These are phyloP conservation scores for Calonectria multiphialidica DNA, from an alignment of 2,329 filamentous ascomycete genomes.

Conservation along the genomic window DNA sequence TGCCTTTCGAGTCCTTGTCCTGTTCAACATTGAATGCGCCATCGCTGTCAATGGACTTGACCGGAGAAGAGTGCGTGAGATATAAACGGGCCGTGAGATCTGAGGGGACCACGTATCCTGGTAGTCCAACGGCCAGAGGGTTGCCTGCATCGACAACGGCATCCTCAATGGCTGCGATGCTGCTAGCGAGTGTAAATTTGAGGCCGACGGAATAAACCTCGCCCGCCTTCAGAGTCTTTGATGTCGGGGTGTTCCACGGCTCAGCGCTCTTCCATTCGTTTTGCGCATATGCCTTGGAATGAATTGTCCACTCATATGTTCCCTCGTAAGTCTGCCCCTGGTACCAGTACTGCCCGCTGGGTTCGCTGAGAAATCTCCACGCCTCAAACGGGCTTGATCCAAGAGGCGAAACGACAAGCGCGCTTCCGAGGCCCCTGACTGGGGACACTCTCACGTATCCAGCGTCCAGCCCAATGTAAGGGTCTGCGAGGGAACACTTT, in stretches of 20 bases:
- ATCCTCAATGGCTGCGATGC: constrained; percentile 61
- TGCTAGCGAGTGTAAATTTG: constrained; percentile 59
- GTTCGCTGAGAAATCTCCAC: constrained; percentile 65
- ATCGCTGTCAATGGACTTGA: constrained; percentile 45
- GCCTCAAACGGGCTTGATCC: constrained; percentile 63
- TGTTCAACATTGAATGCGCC: constrained; percentile 55
- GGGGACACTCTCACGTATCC: constrained; percentile 68
- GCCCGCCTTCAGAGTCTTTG: constrained; percentile 57
- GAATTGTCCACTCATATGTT: constrained; percentile 70
- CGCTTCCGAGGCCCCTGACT: constrained; percentile 63
- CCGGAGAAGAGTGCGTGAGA: background rate
- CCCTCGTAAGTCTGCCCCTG: constrained; percentile 69
- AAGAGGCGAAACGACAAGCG: constrained; percentile 67
- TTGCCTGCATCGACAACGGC: constrained; percentile 50
- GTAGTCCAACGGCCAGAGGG: constrained; percentile 1
- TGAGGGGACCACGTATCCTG: background rate
- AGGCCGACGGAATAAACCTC: constrained; percentile 61
- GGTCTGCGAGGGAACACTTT: constrained; percentile 67
- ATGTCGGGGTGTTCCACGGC: constrained; percentile 69
- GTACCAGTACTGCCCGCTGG: constrained; percentile 55
- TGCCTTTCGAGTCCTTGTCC: constrained; percentile 29
- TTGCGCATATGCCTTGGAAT: constrained; percentile 66
- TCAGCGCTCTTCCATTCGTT: constrained; percentile 63
- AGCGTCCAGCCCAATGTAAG: constrained; percentile 70
- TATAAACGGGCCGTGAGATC: background rate